Evolutionary conservation across 2,329 filamentous ascomycete species (phyloP), one percentile per base, ranked within the genome.

Genomic region (Calonectria hongkongensis): DNA sequence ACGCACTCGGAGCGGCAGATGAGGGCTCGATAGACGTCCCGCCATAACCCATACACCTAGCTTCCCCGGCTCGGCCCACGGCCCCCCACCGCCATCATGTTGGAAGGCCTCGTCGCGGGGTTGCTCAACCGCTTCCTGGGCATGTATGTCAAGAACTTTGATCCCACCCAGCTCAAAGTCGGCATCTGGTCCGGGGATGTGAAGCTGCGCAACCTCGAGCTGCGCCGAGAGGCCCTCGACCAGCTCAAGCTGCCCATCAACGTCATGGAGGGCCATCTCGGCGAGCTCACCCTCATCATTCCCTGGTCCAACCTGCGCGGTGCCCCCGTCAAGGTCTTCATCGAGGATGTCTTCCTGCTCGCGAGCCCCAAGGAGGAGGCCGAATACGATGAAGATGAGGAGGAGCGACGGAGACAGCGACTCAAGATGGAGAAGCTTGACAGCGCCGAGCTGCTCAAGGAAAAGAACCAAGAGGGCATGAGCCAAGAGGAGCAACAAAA

Each of bases 131-230:
- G 97, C 88, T 98, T 99, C 87, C 88, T 99, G 91, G 97, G 97
- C 90, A 98, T 98, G 94, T 99, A 99, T 85, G 96, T 99, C 85
- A 96, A 98, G 90, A 98, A 99, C 86, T 99, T 99, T 84, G 97
- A 99, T 85, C 95, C 97, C 68, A 94, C 95, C 81, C 97, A 99
- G 88, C 90, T 99, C 77, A 99, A 99, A 83, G 96, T 99, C 75
- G 97, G 97, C 75, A 99, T 99, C 81, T 99, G 96, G 97, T 98
- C 95, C 27, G 97, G 97, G 80, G 97, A 99, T 87, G 97, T 99
- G 81, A 98, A 98, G 86, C 90, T 99, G 56, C 93, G 93, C 73
- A 93, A 99, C 81, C 92, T 99, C 72, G 94, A 99, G 87, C 90
- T 99, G 60, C 95, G 96, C 69, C 92, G 94, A 71, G 97, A 99